A percentile compares a stretch with the other conserved stretches of the same genome.
These are phyloP conservation scores for Cyphellophora attinorum DNA, from an alignment of 2,329 filamentous ascomycete genomes.

Conservation along the genomic window DNA sequence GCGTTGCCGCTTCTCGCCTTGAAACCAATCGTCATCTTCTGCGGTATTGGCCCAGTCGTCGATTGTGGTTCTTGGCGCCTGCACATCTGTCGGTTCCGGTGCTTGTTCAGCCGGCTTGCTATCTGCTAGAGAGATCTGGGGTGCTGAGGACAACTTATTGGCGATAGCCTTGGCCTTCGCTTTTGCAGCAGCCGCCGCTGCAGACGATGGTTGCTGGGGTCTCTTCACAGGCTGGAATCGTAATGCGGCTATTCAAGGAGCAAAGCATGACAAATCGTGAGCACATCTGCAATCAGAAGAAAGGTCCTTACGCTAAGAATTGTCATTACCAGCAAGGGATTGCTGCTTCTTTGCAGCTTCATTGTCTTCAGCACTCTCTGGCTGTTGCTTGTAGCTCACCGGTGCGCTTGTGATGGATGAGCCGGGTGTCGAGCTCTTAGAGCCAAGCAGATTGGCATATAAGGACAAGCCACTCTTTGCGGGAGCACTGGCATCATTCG, in stretches of 20 bases:
- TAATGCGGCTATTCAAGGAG: slow-evolving; percentile 50
- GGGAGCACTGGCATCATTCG: slow-evolving; percentile 10
- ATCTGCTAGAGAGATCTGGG: slow-evolving; percentile 20
- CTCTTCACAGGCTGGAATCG: slow-evolving; percentile 82
- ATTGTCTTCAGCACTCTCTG: slow-evolving; percentile 35
- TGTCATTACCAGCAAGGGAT: slow-evolving; percentile 52
- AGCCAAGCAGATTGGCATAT: slow-evolving; percentile 74
- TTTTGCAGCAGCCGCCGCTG: slow-evolving; percentile 44
- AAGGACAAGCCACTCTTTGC: slow-evolving; percentile 48
- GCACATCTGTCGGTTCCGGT: slow-evolving; percentile 4
- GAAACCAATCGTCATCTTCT: slow-evolving; percentile 64
- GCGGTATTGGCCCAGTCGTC: slow-evolving; percentile 71
- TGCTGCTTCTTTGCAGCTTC: slow-evolving; percentile 55
- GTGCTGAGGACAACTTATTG: slow-evolving; percentile 32
- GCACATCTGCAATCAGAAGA: slow-evolving; percentile 29
- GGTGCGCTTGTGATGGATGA: slow-evolving; percentile 68
- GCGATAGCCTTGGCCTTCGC: slow-evolving; percentile 54
- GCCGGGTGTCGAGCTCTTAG: slow-evolving; percentile 34
- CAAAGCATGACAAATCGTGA: slow-evolving; percentile 32
- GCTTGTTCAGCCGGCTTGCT: slow-evolving; percentile 16
- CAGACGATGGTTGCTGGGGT: slow-evolving; percentile 41
- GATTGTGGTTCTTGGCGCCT: slow-evolving; percentile 55
- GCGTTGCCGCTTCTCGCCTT: slow-evolving; percentile 61
- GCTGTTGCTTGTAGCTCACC: slow-evolving; percentile 59
- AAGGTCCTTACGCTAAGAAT: slow-evolving; percentile 22